phyloP scores from a whole-genome alignment of 108 stramenopile genomes.

The Fragilariopsis cylindrus region DNA sequence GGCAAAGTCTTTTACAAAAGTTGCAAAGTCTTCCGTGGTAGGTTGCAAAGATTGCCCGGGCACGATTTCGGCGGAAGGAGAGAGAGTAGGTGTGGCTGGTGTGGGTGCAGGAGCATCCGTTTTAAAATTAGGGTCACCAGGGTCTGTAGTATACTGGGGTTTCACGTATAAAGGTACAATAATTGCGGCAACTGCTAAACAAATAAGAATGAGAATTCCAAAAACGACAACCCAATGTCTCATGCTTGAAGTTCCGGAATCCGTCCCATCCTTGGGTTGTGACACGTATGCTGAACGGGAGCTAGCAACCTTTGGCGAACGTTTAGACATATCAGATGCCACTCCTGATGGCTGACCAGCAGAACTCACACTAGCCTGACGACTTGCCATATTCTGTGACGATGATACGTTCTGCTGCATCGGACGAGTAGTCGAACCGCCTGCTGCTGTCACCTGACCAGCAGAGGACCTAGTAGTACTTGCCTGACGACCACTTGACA shows the following conservation, averaged over 20 bases:
- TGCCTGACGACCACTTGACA: too few species aligned
- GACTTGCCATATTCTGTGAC: too few species aligned
- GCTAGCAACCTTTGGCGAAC: not conserved
- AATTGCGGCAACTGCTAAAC: constrained; percentile 24
- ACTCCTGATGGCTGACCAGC: too few species aligned
- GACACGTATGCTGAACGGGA: not conserved
- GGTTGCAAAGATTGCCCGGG: not conserved
- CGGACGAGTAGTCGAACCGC: too few species aligned
- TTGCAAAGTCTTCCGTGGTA: constrained; percentile 3
- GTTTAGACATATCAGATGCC: too few species aligned
- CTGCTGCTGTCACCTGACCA: too few species aligned
- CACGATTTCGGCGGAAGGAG: constrained; percentile 14
- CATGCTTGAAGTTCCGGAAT: not conserved
- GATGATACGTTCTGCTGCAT: too few species aligned
- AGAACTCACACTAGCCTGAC: too few species aligned
- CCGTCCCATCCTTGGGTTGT: not conserved
- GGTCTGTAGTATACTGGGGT: not conserved
- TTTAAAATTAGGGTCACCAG: not conserved
- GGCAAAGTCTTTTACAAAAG: constrained; percentile 2
- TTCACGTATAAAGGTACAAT: constrained; percentile 23
- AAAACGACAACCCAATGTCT: constrained; percentile 18
- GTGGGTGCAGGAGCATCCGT: not conserved
- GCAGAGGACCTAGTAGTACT: too few species aligned
- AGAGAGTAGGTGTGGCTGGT: constrained; percentile 10
- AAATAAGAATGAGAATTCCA: constrained; percentile 11